These are phyloP conservation scores for Fonsecaea monophora DNA, from an alignment of 2,329 filamentous ascomycete species.

Conservation along the genomic window DNA sequence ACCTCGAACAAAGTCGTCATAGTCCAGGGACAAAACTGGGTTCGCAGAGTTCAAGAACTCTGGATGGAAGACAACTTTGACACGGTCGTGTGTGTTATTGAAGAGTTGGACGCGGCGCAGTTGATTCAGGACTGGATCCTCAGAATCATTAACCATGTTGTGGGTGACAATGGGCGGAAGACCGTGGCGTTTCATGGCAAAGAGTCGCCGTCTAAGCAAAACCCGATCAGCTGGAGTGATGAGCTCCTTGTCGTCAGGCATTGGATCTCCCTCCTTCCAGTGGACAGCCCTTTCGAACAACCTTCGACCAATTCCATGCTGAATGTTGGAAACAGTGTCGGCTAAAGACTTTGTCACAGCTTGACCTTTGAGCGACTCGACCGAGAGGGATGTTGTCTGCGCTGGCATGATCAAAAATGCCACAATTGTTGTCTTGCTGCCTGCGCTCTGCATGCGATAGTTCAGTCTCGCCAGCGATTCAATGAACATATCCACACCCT, in stretches of 20 bases:
- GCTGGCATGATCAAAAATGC: slow-evolving; percentile 99
- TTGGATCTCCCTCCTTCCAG: slow-evolving; percentile 92
- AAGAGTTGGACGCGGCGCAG: slow-evolving; percentile 95
- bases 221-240: slow-evolving; percentile 92
- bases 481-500: slow-evolving; percentile 99
- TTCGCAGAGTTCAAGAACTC: slow-evolving; percentile 97
- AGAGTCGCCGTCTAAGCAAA: slow-evolving; percentile 85
- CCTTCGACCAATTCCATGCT: slow-evolving; percentile 88
- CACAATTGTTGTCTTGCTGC: slow-evolving; percentile 91
- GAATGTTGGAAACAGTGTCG: slow-evolving; percentile 91
- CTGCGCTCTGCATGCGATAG: slow-evolving; percentile 82
- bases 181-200: slow-evolving; percentile 92
- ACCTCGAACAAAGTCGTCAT: slow-evolving; percentile 97
- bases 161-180: slow-evolving; percentile 97
- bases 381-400: slow-evolving; percentile 91
- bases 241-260: slow-evolving; percentile 96
- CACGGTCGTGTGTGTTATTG: slow-evolving; percentile 91
- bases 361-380: slow-evolving; percentile 94
- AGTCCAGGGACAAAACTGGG: slow-evolving; percentile 92
- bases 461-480: slow-evolving; percentile 94
- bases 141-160: slow-evolving; percentile 94
- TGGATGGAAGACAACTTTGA: slow-evolving; percentile 98
- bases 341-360: slow-evolving; percentile 95
- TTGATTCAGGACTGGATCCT: slow-evolving; percentile 95
- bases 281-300: slow-evolving; percentile 92